Evolutionary conservation across 2,329 filamentous ascomycete species (phyloP).

Genomic region (Pseudocercospora cruenta): DNA sequence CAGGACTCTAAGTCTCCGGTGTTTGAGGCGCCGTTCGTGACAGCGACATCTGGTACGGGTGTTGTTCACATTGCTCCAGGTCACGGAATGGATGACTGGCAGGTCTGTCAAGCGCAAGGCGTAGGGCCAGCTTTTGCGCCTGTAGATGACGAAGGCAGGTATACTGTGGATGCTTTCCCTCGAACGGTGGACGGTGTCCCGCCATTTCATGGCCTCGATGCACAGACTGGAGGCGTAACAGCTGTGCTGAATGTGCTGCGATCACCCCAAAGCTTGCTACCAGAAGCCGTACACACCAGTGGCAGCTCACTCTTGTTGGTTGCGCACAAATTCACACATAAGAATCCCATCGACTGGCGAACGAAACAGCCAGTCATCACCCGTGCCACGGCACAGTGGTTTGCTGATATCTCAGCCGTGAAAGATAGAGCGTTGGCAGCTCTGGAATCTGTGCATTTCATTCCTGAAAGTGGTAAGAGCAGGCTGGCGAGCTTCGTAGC

Average conservation of each 20-base stretch:
- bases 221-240: conserved; percentile 70
- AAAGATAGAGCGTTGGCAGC: conserved; percentile 73
- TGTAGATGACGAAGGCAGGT: conserved; percentile 78
- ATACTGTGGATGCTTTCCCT: conserved; percentile 78
- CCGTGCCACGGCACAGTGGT: conserved; percentile 95
- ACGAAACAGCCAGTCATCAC: conserved; percentile 92
- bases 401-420: conserved; percentile 85
- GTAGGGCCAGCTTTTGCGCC: conserved; percentile 75
- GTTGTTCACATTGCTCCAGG: conserved; percentile 94
- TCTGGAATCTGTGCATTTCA: conserved; percentile 73
- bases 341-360: conserved; percentile 97
- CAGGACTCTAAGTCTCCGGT: conserved; percentile 61
- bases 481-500: conserved; percentile 84
- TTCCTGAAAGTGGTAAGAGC: conserved; percentile 73
- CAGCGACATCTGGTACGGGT: conserved; percentile 85
- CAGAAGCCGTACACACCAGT: neutral
- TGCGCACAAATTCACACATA: conserved; percentile 76
- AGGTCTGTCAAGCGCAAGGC: conserved; percentile 70
- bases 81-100: conserved; percentile 96
- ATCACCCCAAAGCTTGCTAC: conserved; percentile 35
- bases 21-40: conserved; percentile 85
- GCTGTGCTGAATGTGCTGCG: conserved; percentile 71
- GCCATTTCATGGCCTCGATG: conserved; percentile 71
- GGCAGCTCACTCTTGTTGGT: conserved; percentile 61
- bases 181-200: conserved; percentile 53